A percentile compares a stretch with the other conserved stretches of the same genome.
These are phyloP conservation scores for Ceratobasidium sp. DNA, from an alignment of 1,284 basidiomycete genomes.

Conservation along the genomic window DNA sequence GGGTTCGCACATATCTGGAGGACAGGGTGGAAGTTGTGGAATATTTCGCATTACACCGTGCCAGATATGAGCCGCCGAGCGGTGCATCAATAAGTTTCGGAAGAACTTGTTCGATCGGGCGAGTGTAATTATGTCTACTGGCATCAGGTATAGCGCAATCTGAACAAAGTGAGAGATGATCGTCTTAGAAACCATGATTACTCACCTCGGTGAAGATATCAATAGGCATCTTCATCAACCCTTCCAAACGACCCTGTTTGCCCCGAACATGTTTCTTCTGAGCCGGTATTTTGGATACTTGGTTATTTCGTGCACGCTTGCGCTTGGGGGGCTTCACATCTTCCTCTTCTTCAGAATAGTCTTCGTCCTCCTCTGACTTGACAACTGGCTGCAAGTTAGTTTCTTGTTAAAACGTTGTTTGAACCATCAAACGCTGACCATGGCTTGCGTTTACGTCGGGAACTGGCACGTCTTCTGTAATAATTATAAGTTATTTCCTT, in stretches of 20 bases:
- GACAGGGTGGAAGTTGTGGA: constrained; percentile 49
- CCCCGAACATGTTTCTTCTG: constrained; percentile 37
- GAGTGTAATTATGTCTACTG: constrained; percentile 54
- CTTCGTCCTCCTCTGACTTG: no score
- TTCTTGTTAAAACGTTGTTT: no score
- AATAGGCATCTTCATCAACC: constrained; percentile 53
- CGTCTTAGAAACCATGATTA: not conserved
- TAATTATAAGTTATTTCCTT: no score
- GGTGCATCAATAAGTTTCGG: constrained; percentile 49
- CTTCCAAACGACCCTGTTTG: constrained; percentile 48
- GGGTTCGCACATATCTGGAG: constrained; percentile 50
- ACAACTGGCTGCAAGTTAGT: no score
- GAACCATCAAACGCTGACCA: no score
- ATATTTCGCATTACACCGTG: constrained; percentile 42
- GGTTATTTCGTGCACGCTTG: no score
- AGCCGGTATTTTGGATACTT: no score
- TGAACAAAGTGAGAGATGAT: constrained; percentile 36
- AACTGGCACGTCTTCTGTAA: no score
- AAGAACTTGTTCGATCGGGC: constrained; percentile 52
- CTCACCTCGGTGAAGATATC: constrained; percentile 56
- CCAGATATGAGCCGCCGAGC: constrained; percentile 49
- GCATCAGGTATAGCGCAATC: constrained; percentile 52
- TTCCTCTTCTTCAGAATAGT: no score
- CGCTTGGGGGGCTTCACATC: no score
- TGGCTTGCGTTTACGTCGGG: no score